These are phyloP conservation scores for Drechslerella stenobrocha DNA, from an alignment of 2,329 filamentous ascomycete genomes.

Conservation along the genomic window DNA sequence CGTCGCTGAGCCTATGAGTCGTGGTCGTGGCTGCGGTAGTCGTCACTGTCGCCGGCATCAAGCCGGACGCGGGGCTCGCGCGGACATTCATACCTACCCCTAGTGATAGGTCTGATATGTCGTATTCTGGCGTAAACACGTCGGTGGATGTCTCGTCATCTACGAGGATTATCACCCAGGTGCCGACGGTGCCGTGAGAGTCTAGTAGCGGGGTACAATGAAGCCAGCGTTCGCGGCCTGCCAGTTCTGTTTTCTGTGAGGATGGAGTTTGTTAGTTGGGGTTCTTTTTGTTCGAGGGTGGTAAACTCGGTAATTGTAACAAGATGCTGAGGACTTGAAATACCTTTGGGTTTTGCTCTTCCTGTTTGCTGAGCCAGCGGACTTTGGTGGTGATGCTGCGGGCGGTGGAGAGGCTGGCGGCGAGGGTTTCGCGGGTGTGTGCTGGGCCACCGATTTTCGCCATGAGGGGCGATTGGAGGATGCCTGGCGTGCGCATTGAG, in stretches of 20 bases:
- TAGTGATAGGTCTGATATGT: conserved; percentile 26
- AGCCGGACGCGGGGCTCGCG: conserved; percentile 16
- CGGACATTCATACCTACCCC: conserved; percentile 17
- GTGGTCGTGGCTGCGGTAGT: too few relatives aligned
- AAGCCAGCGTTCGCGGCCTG: conserved; percentile 70
- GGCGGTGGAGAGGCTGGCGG: conserved; percentile 67
- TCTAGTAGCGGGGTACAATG: conserved; percentile 75
- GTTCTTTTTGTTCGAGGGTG: too few relatives aligned
- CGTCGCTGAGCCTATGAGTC: conserved; percentile 10
- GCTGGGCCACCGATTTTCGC: conserved; percentile 61
- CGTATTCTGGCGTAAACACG: conserved; percentile 19
- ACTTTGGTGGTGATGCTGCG: conserved; percentile 75
- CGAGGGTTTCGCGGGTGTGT: conserved; percentile 60
- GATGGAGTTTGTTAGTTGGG: neutral
- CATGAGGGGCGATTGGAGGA: conserved; percentile 66
- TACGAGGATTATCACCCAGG: conserved; percentile 77
- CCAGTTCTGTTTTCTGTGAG: conserved; percentile 54
- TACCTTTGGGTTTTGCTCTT: conserved; percentile 53
- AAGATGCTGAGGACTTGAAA: neutral
- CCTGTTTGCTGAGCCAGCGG: conserved; percentile 65
- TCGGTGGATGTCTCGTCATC: conserved; percentile 56
- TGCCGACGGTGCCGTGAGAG: conserved; percentile 68
- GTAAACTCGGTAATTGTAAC: too few relatives aligned
- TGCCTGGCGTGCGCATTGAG: conserved; percentile 68
- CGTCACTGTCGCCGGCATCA: too few relatives aligned